Conservation (phyloP, 306 rosid genomes). For the Vicia faba region DNA sequence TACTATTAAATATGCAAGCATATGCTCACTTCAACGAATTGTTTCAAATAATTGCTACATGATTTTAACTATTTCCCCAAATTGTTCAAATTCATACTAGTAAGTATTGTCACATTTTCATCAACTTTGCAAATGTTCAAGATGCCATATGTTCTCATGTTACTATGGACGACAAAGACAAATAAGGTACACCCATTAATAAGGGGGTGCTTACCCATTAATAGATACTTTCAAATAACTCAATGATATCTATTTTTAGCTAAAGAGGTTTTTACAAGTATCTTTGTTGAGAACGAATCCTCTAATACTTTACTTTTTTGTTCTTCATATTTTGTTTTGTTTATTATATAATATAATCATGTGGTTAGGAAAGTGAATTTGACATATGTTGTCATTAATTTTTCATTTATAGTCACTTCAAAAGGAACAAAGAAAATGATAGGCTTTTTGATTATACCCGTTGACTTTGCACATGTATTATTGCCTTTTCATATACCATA, state of each 20-base stretch:
- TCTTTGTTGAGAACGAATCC: background rate
- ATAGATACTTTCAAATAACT: too few relatives aligned
- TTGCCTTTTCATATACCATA: slow-evolving; percentile 25
- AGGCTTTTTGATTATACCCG: slow-evolving; percentile 44
- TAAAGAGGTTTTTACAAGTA: background rate
- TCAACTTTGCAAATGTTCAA: background rate
- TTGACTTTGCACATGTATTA: slow-evolving; percentile 52
- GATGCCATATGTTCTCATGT: background rate
- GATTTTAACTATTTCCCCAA: slow-evolving; percentile 31
- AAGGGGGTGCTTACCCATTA: too few relatives aligned
- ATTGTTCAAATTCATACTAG: slow-evolving; percentile 26
- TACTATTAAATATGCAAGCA: slow-evolving; percentile 13
- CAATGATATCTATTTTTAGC: too few relatives aligned
- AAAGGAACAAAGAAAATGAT: slow-evolving; percentile 33
- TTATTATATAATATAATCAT: slow-evolving; percentile 10
- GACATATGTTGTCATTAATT: slow-evolving; percentile 13
- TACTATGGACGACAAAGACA: background rate
- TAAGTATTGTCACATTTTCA: background rate
- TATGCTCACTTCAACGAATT: slow-evolving; percentile 7
- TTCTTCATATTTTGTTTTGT: background rate
- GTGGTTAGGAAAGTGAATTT: slow-evolving; percentile 26
- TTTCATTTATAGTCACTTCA: slow-evolving; percentile 44
- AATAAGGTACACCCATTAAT: too few relatives aligned
- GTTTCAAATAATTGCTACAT: slow-evolving; percentile 13
- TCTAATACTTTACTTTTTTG: background rate